phyloP scores from a whole-genome alignment of 257 asterid genomes.

The Coffea eugenioides region DNA sequence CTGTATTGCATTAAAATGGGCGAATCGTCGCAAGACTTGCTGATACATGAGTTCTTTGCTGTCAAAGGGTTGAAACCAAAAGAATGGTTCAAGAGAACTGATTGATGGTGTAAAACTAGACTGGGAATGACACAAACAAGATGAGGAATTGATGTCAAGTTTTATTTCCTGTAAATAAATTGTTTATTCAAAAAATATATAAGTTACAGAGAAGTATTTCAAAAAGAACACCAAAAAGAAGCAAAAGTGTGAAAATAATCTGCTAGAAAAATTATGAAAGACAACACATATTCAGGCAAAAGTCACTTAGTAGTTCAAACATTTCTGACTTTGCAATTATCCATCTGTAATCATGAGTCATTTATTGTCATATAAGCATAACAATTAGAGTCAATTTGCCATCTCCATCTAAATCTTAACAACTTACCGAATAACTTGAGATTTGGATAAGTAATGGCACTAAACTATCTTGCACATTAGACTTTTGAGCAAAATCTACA shows the following conservation, averaged over 20 bases:
- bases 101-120: not conserved
- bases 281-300: not conserved
- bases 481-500: not conserved
- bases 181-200: not conserved
- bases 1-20: slow-evolving; percentile 92
- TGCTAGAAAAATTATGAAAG: not conserved
- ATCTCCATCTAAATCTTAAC: not conserved
- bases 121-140: not conserved
- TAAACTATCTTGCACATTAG: not conserved
- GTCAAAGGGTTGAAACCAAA: slow-evolving; percentile 24
- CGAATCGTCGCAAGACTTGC: slow-evolving; percentile 84
- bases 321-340: not conserved
- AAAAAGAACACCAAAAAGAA: not conserved
- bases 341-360: not conserved
- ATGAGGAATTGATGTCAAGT: not conserved
- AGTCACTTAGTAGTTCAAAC: not conserved
- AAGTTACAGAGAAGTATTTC: not conserved
- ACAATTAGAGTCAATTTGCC: not conserved
- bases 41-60: slow-evolving; percentile 99
- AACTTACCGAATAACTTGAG: not conserved
- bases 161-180: not conserved
- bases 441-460: not conserved
- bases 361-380: not conserved
- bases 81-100: not conserved
- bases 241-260: not conserved